These are phyloP conservation scores for Colletotrichum sp. DNA, from an alignment of 2,329 filamentous ascomycete species.

Conservation along the genomic window DNA sequence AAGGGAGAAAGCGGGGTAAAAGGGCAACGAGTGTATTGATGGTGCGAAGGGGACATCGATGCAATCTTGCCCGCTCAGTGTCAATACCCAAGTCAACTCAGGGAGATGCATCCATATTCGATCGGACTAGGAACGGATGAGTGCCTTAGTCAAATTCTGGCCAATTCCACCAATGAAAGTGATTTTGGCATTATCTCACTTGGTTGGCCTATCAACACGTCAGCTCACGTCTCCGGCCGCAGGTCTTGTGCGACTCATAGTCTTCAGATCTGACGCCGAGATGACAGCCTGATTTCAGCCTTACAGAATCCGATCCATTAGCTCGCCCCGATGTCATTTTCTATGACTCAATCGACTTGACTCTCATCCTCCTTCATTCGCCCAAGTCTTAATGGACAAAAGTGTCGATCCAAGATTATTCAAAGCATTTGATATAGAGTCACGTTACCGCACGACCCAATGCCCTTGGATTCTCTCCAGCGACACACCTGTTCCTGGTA, in stretches of 20 bases:
- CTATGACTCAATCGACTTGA: no score
- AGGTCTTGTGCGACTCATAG: neutral
- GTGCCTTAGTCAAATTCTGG: fast-evolving
- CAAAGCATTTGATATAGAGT: no score
- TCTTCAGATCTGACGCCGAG: neutral
- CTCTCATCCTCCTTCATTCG: no score
- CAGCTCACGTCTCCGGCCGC: neutral
- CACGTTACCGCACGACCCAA: no score
- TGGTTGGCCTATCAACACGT: neutral
- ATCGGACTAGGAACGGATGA: neutral
- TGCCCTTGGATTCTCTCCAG: no score
- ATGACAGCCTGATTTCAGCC: neutral
- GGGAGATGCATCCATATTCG: fast-evolving
- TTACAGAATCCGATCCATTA: neutral
- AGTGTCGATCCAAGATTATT: no score
- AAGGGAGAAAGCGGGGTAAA: neutral
- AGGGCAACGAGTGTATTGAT: fast-evolving
- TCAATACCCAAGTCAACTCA: neutral
- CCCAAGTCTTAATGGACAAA: no score
- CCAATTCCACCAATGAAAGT: neutral
- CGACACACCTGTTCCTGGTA: neutral
- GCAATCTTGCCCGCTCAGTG: fast-evolving
- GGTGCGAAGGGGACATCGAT: fast-evolving
- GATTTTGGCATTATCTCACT: neutral
- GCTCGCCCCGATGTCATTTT: no score